Base-by-base conservation (phyloP, 805 yeast genomes). In the Wickerhamiella lipophila region DNA sequence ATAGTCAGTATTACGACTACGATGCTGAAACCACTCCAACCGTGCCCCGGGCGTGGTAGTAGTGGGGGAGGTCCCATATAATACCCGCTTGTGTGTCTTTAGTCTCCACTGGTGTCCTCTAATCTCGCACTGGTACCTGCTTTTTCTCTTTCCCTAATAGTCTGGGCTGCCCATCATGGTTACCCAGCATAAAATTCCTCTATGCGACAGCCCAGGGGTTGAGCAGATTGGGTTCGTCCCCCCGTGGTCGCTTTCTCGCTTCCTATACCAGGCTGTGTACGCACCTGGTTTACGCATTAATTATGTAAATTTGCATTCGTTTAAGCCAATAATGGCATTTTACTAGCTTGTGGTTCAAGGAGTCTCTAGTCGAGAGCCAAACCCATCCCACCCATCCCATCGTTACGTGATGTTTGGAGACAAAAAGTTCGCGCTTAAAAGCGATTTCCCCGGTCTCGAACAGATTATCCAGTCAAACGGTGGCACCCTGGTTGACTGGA, bases 401-500 rank as follows among this genome's bases (percentile, higher is more conserved):
- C 19, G 22, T 35, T 35, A 35, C 19, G 22, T 35, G n/a, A 45
- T 45, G 48, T 45, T 45, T 26, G 36, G 29, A 6, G 42, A 39
- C 41, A 15, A 32, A 12, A 45, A 45, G 18, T 45, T 45, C 36
- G 42, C 27, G 42, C 42, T 45, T 35, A 27, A 18, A 8, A 8
- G 16, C 27, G 22, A 22, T n/a, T 11, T 11, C 21, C 41, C 53
- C 13, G 51, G 48, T 13, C 41, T 52, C 3, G 49, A 42, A 19
- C 47, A 43, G 19, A 46, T 53, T 13, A 53, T 58, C 15, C 35
- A 23, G 1, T 51, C 49, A 2, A 36, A 57, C 25, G 57, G 56
- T 15, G 61, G 61, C 18, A 51, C 53, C 15, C 46, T 58, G 13
- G 54, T 53, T 7, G 34, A 46, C 21, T 58, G 61, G 61, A 51